Percentiles rank a stretch among this genome's conserved stretches.
Evolutionary conservation across 768 basidiomycete species (phyloP).

Genomic region (Leucocoprinus leucothites): DNA sequence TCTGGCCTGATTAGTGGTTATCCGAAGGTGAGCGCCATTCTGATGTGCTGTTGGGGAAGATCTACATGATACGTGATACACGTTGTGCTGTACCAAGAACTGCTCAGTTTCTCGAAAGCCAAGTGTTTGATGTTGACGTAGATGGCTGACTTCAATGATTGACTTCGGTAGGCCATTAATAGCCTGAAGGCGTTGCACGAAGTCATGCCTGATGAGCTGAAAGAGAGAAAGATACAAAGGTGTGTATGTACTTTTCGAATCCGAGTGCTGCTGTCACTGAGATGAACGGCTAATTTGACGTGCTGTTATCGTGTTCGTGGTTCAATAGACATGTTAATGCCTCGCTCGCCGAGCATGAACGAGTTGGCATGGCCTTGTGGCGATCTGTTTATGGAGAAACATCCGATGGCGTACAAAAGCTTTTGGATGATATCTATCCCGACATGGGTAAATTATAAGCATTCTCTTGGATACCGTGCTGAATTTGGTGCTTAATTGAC

Average conservation of each 20-base stretch:
- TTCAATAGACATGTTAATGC: constrained; percentile 34
- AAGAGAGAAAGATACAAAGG: constrained; percentile 47
- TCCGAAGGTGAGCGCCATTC: constrained; percentile 42
- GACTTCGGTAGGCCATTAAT: constrained; percentile 48
- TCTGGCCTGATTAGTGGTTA: constrained; percentile 56
- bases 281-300: neutral
- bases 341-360: constrained; percentile 41
- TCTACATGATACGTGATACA: too few species aligned
- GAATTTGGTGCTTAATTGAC: neutral
- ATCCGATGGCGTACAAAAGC: constrained; percentile 39
- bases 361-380: constrained; percentile 42
- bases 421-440: constrained; percentile 54
- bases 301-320: too few species aligned
- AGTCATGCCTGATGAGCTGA: constrained; percentile 48
- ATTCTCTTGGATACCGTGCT: too few species aligned
- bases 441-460: constrained; percentile 50
- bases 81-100: too few species aligned
- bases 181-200: constrained; percentile 47
- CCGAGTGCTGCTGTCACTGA: neutral
- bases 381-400: constrained; percentile 54
- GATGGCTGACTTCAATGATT: neutral
- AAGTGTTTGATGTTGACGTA: neutral
- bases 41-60: too few species aligned
- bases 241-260: constrained; percentile 18
- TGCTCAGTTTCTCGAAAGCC: too few species aligned